These are phyloP conservation scores for Cymodocea nodosa DNA, from an alignment of 116 monocot genomes.

Conservation along the genomic window DNA sequence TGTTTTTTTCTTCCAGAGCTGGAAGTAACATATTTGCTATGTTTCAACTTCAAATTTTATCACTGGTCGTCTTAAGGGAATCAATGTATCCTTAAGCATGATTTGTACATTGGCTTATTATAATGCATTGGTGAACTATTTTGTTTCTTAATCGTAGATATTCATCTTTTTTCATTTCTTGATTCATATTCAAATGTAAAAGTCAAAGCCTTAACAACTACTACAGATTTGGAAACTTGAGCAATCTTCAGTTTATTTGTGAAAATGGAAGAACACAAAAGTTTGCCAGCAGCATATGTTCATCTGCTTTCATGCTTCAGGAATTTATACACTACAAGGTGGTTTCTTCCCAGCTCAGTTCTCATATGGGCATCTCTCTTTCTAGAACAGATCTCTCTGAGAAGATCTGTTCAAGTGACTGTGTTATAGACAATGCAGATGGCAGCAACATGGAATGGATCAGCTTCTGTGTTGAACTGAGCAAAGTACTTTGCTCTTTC, in stretches of 20 bases:
- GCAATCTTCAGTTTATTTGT: constrained; percentile 87
- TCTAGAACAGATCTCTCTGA: constrained; percentile 11
- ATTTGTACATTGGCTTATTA: too few species aligned
- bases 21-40: constrained; percentile 23
- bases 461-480: constrained; percentile 49
- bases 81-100: constrained; percentile 67
- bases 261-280: constrained; percentile 98
- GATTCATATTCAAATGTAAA: not conserved
- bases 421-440: constrained; percentile 9
- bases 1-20: constrained; percentile 39
- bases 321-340: constrained; percentile 30
- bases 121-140: too few species aligned
- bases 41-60: constrained; percentile 80
- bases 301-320: constrained; percentile 84
- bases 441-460: constrained; percentile 47
- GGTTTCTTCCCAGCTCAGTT: constrained; percentile 17
- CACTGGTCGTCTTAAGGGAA: constrained; percentile 76
- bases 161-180: not conserved
- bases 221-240: constrained; percentile 80
- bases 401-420: constrained; percentile 1
- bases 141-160: too few species aligned
- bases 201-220: constrained; percentile 1
- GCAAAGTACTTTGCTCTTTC: constrained; percentile 81
- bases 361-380: constrained; percentile 3
- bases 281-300: constrained; percentile 94